Percentiles rank a stretch among this genome's conserved stretches.
phyloP scores from a whole-genome alignment of 306 rosid genomes.

The Corylus heterophylla region DNA sequence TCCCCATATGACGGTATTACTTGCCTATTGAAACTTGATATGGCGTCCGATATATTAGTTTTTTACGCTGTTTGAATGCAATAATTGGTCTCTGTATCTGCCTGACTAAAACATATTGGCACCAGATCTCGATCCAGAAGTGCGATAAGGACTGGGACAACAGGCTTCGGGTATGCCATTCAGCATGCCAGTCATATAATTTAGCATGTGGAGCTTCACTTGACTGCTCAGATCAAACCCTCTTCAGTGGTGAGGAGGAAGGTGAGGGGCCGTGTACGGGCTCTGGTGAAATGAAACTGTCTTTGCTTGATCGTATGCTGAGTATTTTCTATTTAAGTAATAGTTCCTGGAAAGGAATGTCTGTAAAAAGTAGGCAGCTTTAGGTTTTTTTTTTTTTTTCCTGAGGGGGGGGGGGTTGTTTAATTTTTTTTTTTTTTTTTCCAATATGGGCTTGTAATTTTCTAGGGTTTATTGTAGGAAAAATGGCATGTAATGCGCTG shows the following conservation, averaged over 20 bases:
- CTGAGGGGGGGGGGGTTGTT: background rate
- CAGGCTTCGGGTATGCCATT: conserved; percentile 89
- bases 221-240: conserved; percentile 93
- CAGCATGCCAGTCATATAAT: conserved; percentile 90
- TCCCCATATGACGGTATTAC: background rate
- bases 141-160: conserved; percentile 91
- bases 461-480: conserved; percentile 42
- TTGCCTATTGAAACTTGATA: background rate
- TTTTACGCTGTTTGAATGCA: conserved; percentile 14
- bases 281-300: conserved; percentile 64
- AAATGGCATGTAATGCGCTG: conserved; percentile 33
- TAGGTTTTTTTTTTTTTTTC: conserved; percentile 20
- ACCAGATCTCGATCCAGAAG: conserved; percentile 91
- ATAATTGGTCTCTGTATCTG: conserved; percentile 11
- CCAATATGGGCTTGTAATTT: conserved; percentile 48
- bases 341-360: conserved; percentile 52
- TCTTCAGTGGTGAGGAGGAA: conserved; percentile 77
- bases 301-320: conserved; percentile 64
- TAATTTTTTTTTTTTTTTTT: background rate
- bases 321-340: conserved; percentile 55
- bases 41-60: background rate
- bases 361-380: conserved; percentile 72
- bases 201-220: conserved; percentile 94
- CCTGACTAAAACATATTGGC: conserved; percentile 20
- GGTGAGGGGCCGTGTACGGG: conserved; percentile 92